Evolutionary conservation across 2,329 filamentous ascomycete genomes (phyloP).

Genomic region (Fusarium brevicatenulatum): DNA sequence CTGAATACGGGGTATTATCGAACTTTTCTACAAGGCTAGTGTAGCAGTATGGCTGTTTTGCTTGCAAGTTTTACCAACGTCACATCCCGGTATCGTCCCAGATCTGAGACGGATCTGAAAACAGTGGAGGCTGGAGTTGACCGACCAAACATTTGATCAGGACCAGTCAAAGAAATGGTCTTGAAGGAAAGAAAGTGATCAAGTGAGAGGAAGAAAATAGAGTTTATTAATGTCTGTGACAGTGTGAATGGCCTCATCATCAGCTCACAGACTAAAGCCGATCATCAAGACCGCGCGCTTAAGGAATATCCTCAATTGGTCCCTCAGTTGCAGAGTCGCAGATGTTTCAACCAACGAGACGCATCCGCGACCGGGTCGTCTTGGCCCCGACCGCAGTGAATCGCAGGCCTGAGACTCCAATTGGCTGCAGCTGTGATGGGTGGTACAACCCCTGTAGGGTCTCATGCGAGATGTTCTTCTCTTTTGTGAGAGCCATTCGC

Average conservation of each 20-base stretch:
- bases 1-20: background rate
- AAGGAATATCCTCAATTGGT: conserved; percentile 22
- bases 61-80: conserved; percentile 28
- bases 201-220: background rate
- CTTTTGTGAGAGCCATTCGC: conserved; percentile 31
- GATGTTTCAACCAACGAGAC: conserved; percentile 34
- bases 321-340: background rate
- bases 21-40: background rate
- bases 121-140: background rate
- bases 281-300: conserved; percentile 25
- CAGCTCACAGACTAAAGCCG: conserved; percentile 12
- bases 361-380: conserved; percentile 36
- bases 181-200: no score
- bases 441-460: conserved; percentile 27
- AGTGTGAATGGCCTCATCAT: background rate
- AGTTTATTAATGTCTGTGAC: background rate
- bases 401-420: background rate
- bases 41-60: background rate
- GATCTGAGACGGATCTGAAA: conserved; percentile 21
- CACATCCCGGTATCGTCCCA: conserved; percentile 12
- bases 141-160: background rate
- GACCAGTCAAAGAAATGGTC: background rate
- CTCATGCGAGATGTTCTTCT: conserved; percentile 2
- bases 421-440: conserved; percentile 26
- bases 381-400: conserved; percentile 22